Evolutionary conservation across 2,329 filamentous ascomycete genomes (phyloP).

Genomic region (Penicillium sp.): DNA sequence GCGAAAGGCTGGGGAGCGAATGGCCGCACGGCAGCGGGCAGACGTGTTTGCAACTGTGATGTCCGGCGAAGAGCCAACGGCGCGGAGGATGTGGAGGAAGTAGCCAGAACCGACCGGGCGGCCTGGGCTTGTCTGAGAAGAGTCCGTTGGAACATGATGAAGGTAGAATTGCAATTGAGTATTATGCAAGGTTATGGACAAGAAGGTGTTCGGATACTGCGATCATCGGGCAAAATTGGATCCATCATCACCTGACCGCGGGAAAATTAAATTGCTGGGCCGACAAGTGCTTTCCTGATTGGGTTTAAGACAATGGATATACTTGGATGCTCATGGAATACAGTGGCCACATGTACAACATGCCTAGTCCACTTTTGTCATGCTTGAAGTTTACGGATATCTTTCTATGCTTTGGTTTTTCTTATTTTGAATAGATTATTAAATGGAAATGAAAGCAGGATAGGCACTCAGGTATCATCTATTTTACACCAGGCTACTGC

Average conservation of each 20-base stretch:
- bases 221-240: slow-evolving; percentile 20
- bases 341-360: no score
- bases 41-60: slow-evolving; percentile 34
- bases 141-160: slow-evolving; percentile 45
- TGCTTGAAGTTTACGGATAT: no score
- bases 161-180: slow-evolving; percentile 1
- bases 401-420: no score
- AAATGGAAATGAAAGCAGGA: no score
- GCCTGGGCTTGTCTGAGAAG: slow-evolving; percentile 44
- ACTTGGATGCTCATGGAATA: no score
- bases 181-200: background rate
- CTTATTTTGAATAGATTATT: no score
- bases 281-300: background rate
- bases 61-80: slow-evolving; percentile 34
- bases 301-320: background rate
- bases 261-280: slow-evolving; percentile 15
- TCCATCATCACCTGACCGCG: slow-evolving; percentile 21
- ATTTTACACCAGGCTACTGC: no score
- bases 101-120: slow-evolving; percentile 32
- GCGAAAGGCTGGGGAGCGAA: slow-evolving; percentile 34
- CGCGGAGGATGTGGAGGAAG: slow-evolving; percentile 32
- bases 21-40: slow-evolving; percentile 29
- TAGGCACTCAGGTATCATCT: no score
- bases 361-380: no score
- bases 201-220: background rate